Percentiles rank a stretch among this genome's conserved stretches.
Evolutionary conservation across 495 filamentous ascomycete genomes (phyloP).

Genomic region (Pyrenula aspistea): DNA sequence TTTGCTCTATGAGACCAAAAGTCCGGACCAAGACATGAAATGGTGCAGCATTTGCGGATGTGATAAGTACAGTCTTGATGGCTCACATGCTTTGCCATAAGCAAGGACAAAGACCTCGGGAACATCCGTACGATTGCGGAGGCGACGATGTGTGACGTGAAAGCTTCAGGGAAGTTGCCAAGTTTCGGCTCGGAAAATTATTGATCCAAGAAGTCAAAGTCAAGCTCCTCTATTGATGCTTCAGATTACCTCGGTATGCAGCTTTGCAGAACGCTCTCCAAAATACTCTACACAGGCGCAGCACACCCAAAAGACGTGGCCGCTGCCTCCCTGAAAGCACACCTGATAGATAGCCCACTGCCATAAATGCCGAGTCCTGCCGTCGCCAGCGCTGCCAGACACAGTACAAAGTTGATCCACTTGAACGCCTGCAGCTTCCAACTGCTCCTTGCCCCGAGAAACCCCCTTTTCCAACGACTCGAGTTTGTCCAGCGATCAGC

Average conservation of each 20-base stretch:
- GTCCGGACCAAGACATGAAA: too few relatives aligned
- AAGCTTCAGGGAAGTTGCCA: too few relatives aligned
- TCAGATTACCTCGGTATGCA: too few relatives aligned
- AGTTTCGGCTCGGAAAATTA: too few relatives aligned
- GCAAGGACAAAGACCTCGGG: not conserved
- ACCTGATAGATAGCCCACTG: not conserved
- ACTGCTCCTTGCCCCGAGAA: constrained; percentile 5
- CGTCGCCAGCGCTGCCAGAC: constrained; percentile 19
- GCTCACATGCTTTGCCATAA: not conserved
- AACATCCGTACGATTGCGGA: not conserved
- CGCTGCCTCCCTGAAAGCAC: not conserved
- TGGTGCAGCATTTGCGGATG: too few relatives aligned
- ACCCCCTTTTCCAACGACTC: constrained; percentile 9
- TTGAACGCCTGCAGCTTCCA: constrained; percentile 5
- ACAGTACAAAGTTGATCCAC: constrained; percentile 21
- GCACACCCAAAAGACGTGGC: not conserved
- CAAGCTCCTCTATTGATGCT: too few relatives aligned
- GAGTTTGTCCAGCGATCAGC: constrained; percentile 19
- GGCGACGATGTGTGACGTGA: not conserved
- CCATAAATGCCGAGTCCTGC: constrained; percentile 22
- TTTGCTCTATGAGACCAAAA: too few relatives aligned
- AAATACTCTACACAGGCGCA: not conserved
- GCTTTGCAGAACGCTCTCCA: too few relatives aligned
- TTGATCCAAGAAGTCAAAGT: too few relatives aligned
- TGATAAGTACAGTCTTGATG: too few relatives aligned